A percentile compares a stretch with the other conserved stretches of the same genome.
phyloP scores from a whole-genome alignment of 345 rosid species.

The Citrus maxima region DNA sequence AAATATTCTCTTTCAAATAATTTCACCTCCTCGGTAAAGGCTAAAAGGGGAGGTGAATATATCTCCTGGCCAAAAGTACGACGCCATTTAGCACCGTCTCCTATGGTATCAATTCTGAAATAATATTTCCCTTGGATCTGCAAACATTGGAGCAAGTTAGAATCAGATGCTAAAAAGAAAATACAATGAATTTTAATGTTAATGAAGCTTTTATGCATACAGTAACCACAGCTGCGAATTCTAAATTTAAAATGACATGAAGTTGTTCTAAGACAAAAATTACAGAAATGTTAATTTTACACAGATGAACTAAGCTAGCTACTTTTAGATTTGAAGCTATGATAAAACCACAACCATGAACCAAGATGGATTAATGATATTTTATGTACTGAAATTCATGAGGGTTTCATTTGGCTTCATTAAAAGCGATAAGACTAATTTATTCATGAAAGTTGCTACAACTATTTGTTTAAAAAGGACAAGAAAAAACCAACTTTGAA shows the following conservation, averaged over 20 bases:
- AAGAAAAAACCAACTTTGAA: not conserved
- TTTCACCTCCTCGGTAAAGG: constrained; percentile 76
- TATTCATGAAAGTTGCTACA: not conserved
- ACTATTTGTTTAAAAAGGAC: not conserved
- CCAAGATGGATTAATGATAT: not conserved
- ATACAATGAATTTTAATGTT: not conserved
- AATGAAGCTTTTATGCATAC: not conserved
- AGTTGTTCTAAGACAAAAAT: not conserved
- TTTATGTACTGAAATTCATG: no score
- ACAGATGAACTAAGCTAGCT: not conserved
- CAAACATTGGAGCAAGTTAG: constrained; percentile 12
- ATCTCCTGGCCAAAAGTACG: constrained; percentile 88
- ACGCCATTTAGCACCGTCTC: constrained; percentile 97
- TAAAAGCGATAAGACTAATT: not conserved
- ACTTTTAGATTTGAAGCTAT: not conserved
- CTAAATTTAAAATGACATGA: no score
- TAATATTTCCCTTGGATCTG: constrained; percentile 95
- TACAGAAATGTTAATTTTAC: not conserved
- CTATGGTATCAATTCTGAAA: constrained; percentile 74
- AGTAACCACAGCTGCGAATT: no score
- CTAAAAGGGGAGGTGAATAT: constrained; percentile 87
- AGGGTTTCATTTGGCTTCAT: no score
- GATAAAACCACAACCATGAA: not conserved
- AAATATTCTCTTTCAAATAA: not conserved
- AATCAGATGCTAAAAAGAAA: not conserved